Evolutionary conservation across 805 yeast genomes (phyloP).

Genomic region (Candida methanosorbosa): DNA sequence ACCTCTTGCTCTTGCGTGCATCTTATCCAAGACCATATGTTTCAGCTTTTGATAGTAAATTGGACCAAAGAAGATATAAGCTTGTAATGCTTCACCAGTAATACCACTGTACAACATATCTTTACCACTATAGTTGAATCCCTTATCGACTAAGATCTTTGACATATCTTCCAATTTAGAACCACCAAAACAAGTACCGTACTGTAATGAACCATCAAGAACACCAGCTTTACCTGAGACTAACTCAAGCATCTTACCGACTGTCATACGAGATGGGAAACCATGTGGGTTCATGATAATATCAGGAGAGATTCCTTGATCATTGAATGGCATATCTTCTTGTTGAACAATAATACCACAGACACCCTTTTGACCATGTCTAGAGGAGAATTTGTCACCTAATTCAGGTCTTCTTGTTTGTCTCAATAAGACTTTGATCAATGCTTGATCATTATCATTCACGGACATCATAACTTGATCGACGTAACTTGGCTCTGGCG

Average conservation of each 20-base stretch:
- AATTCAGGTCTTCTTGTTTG: constrained; percentile 97
- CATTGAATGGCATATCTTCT: constrained; percentile 94
- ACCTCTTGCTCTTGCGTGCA: constrained; percentile 99
- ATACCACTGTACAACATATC: constrained; percentile 97
- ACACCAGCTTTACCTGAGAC: constrained; percentile 98
- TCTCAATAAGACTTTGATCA: constrained; percentile 83
- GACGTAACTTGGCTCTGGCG: constrained; percentile 91
- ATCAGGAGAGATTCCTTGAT: constrained; percentile 87
- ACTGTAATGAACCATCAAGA: constrained; percentile 79
- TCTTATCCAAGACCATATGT: constrained; percentile 98
- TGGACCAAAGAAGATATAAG: constrained; percentile 97
- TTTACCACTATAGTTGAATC: constrained; percentile 91
- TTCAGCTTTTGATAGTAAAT: constrained; percentile 96
- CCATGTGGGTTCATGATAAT: constrained; percentile 99
- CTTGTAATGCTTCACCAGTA: constrained; percentile 95
- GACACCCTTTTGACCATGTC: constrained; percentile 99
- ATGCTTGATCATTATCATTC: constrained; percentile 89
- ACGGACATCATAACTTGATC: constrained; percentile 98
- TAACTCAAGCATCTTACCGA: constrained; percentile 95
- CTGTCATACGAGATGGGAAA: constrained; percentile 99
- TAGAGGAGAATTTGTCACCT: constrained; percentile 94
- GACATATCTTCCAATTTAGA: constrained; percentile 96
- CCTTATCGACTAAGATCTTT: constrained; percentile 77
- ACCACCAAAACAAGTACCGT: constrained; percentile 98
- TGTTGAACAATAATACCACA: constrained; percentile 97